Conservation (phyloP, 345 rosid genomes). For the Capsella bursapastoris region DNA sequence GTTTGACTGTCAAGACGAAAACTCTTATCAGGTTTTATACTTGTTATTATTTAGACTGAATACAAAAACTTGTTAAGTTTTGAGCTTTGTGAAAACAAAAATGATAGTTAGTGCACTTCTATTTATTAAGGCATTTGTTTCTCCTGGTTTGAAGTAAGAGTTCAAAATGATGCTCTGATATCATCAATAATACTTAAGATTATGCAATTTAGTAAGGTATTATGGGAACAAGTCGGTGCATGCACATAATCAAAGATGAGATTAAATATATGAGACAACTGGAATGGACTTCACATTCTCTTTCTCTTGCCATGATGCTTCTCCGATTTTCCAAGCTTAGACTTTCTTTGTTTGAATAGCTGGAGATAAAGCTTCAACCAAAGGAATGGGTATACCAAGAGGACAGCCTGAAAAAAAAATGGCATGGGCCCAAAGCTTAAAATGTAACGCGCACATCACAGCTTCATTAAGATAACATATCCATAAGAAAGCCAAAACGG, state of each 20-base stretch:
- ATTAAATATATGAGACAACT: slow-evolving; percentile 13
- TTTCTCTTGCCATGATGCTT: slow-evolving; percentile 57
- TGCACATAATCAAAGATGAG: neutral
- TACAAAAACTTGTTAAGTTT: neutral
- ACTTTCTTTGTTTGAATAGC: slow-evolving; percentile 70
- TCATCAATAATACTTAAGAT: too few species aligned
- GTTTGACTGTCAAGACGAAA: slow-evolving; percentile 26
- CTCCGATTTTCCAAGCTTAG: slow-evolving; percentile 54
- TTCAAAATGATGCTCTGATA: too few species aligned
- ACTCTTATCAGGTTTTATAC: neutral
- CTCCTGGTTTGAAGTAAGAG: too few species aligned
- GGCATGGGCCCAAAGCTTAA: neutral
- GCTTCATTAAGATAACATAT: neutral
- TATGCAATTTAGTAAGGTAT: too few species aligned
- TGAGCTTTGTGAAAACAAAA: neutral
- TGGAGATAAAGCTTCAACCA: slow-evolving; percentile 79
- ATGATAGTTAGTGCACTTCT: neutral
- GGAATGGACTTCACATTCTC: slow-evolving; percentile 45
- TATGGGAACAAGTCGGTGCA: neutral
- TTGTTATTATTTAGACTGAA: neutral
- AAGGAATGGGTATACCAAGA: slow-evolving; percentile 71
- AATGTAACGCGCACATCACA: neutral
- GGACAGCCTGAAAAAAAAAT: slow-evolving; percentile 55
- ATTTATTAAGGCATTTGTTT: too few species aligned
- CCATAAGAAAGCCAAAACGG: slow-evolving; percentile 4